Conservation (phyloP, 441 rosid genomes). For the Gossypium lobatum region DNA sequence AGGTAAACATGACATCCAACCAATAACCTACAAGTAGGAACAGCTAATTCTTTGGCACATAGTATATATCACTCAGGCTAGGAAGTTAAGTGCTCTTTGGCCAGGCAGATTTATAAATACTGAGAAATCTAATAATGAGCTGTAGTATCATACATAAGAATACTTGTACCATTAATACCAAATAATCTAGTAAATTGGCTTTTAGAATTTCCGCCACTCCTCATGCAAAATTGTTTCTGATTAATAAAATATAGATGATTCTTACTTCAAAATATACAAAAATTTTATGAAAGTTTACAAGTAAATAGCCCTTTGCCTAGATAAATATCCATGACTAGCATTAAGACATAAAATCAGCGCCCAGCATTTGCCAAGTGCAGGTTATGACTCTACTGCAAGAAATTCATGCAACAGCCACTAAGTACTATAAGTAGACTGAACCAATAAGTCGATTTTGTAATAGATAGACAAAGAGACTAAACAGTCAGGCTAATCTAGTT, state of each 20-base stretch:
- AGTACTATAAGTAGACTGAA: not conserved
- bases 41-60: not conserved
- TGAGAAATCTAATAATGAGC: slow-evolving; percentile 1
- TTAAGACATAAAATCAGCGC: not conserved
- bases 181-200: not conserved
- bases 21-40: not conserved
- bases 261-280: not conserved
- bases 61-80: not conserved
- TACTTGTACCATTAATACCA: not conserved
- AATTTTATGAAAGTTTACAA: not conserved
- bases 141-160: not conserved
- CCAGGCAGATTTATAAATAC: not conserved
- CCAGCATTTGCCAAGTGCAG: slow-evolving; percentile 2
- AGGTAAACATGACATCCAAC: not conserved
- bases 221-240: not conserved
- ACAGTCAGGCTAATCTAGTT: not conserved
- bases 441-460: not conserved
- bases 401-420: not conserved
- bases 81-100: not conserved
- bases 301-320: not conserved
- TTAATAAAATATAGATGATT: not conserved
- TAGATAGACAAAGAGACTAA: not conserved
- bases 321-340: not conserved
- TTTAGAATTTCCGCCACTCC: not conserved
- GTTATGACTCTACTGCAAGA: not conserved